Conservation (phyloP, 768 basidiomycete genomes). For the Roridomyces roridus region DNA sequence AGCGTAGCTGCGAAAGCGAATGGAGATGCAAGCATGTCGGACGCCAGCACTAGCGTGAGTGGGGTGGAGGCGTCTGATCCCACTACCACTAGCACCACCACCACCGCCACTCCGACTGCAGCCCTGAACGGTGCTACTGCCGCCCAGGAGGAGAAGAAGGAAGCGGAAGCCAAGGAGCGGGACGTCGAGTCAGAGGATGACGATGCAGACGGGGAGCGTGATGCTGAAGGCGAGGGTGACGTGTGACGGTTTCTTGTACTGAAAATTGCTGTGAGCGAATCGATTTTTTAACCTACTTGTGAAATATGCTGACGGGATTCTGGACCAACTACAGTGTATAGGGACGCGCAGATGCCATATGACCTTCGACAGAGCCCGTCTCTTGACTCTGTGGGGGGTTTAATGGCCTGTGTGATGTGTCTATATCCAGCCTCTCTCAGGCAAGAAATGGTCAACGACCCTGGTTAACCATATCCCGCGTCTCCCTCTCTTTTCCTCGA, state of each 20-base stretch:
- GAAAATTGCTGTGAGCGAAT: background rate
- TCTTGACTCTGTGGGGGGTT: slow-evolving; percentile 3
- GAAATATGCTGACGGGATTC: slow-evolving; percentile 7
- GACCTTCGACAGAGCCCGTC: slow-evolving; percentile 13
- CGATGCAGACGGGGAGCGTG: background rate
- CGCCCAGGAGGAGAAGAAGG: background rate
- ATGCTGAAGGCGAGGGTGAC: slow-evolving; percentile 1
- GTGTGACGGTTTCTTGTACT: no score
- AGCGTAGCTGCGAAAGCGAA: background rate
- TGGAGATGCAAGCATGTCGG: background rate
- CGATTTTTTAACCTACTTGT: no score
- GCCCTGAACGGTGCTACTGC: background rate
- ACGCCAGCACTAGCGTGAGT: background rate
- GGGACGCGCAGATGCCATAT: slow-evolving; percentile 9
- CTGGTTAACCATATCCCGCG: no score
- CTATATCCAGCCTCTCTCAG: no score
- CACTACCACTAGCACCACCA: background rate
- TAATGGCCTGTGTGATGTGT: slow-evolving; percentile 8
- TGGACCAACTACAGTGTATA: background rate
- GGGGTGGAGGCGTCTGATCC: no score
- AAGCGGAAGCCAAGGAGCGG: background rate
- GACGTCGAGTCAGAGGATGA: background rate
- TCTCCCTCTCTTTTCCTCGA: no score
- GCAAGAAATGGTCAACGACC: no score
- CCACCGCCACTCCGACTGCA: no score